A percentile compares a stretch with the other conserved stretches of the same genome.
These are phyloP conservation scores for Trametes elegans DNA, from an alignment of 768 basidiomycete species.

Conservation along the genomic window DNA sequence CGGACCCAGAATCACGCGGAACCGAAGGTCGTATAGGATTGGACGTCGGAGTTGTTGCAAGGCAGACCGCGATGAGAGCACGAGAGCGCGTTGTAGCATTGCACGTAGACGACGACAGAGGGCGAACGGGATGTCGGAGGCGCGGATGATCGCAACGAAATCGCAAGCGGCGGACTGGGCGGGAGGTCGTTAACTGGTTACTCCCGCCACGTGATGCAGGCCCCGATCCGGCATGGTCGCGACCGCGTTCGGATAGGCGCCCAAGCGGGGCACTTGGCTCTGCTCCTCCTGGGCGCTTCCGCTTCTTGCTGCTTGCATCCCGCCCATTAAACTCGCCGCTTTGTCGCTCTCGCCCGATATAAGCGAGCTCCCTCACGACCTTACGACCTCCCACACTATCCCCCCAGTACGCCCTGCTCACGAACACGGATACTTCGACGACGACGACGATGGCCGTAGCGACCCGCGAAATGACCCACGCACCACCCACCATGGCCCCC, in stretches of 20 bases:
- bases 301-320: too few relatives aligned
- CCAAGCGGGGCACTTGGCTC: too few relatives aligned
- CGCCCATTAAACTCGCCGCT: neutral
- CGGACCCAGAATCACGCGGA: constrained; percentile 1
- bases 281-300: neutral
- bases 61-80: too few relatives aligned
- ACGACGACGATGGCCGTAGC: constrained; percentile 17
- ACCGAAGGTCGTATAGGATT: too few relatives aligned
- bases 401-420: neutral
- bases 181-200: neutral
- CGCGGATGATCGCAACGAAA: neutral
- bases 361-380: constrained; percentile 10
- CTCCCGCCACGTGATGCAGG: constrained; percentile 10
- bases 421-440: neutral
- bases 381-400: neutral
- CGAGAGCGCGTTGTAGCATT: too few relatives aligned
- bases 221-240: constrained; percentile 13
- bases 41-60: too few relatives aligned
- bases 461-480: constrained; percentile 16
- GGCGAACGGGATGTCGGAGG: neutral
- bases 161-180: neutral
- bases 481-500: neutral
- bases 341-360: neutral
- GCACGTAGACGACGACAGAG: too few relatives aligned
- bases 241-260: too few relatives aligned